Conservation (phyloP, 139 green algal species). For the Gonium pectorale region DNA sequence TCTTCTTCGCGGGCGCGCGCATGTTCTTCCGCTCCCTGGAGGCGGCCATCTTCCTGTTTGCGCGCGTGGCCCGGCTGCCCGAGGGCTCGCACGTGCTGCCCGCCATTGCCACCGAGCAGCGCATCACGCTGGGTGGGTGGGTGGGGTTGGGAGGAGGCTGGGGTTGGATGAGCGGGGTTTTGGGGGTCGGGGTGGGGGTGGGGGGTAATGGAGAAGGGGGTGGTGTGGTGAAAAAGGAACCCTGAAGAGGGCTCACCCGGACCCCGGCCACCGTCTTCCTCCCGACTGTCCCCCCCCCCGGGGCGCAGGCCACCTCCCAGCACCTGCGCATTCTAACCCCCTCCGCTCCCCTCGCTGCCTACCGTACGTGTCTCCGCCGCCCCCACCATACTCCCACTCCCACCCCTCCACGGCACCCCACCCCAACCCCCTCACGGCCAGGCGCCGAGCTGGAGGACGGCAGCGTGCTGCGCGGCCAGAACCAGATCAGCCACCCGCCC, state of each 20-base stretch:
- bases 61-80: slow-evolving; percentile 73
- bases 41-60: slow-evolving; percentile 97
- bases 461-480: slow-evolving; percentile 92
- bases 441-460: slow-evolving; percentile 92
- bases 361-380: too few relatives aligned
- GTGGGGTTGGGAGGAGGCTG: too few relatives aligned
- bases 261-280: too few relatives aligned
- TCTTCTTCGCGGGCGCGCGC: slow-evolving; percentile 98
- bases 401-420: too few relatives aligned
- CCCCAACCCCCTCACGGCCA: too few relatives aligned
- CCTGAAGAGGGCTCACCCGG: too few relatives aligned
- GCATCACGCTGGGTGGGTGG: slow-evolving; percentile 87
- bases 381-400: too few relatives aligned
- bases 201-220: neutral
- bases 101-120: slow-evolving; percentile 93
- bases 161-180: neutral
- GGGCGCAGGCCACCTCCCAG: too few relatives aligned
- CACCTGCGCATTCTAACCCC: too few relatives aligned
- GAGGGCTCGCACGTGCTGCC: slow-evolving; percentile 86
- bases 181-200: neutral
- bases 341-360: too few relatives aligned
- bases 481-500: slow-evolving; percentile 95
- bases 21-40: slow-evolving; percentile 98
- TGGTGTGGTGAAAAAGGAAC: too few relatives aligned
- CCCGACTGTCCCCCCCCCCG: too few relatives aligned